Evolutionary conservation across 1,284 basidiomycete genomes (phyloP).

Genomic region (Trichosporon sp.): DNA sequence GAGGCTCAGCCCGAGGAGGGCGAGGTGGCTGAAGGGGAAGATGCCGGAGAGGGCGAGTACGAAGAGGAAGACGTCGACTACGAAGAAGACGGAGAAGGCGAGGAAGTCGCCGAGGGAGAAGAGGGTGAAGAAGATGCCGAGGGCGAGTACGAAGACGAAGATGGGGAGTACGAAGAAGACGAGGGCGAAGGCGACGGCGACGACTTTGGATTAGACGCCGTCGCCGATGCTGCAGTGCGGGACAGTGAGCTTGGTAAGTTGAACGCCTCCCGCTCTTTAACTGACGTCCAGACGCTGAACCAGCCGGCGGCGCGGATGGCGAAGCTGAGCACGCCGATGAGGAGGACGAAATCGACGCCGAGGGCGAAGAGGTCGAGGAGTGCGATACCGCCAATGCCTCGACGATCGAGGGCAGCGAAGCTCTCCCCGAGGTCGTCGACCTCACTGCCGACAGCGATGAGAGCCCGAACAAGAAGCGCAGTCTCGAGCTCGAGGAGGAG

Average conservation of each 20-base stretch:
- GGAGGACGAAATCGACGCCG: neutral
- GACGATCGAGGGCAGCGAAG: conserved; percentile 10
- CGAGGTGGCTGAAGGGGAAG: neutral
- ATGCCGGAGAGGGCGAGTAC: neutral
- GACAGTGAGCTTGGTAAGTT: conserved; percentile 14
- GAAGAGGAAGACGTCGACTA: neutral
- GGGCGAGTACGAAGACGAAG: conserved; percentile 4
- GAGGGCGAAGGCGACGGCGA: neutral
- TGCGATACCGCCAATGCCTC: neutral
- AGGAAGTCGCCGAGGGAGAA: neutral
- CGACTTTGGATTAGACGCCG: conserved; percentile 8
- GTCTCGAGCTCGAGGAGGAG: neutral
- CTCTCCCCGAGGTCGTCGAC: conserved; percentile 1
- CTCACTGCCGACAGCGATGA: neutral
- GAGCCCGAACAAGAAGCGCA: conserved; percentile 16
- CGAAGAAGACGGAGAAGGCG: neutral
- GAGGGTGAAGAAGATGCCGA: neutral
- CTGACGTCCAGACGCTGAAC: neutral
- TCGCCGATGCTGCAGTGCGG: conserved; percentile 2
- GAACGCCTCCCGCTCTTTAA: neutral
- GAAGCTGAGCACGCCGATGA: neutral
- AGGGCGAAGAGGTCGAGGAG: neutral
- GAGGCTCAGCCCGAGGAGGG: neutral
- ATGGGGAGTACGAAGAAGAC: neutral
- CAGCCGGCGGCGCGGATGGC: neutral